These are phyloP conservation scores for Scheffersomyces coipomensis DNA, from an alignment of 805 yeast species.

Conservation along the genomic window DNA sequence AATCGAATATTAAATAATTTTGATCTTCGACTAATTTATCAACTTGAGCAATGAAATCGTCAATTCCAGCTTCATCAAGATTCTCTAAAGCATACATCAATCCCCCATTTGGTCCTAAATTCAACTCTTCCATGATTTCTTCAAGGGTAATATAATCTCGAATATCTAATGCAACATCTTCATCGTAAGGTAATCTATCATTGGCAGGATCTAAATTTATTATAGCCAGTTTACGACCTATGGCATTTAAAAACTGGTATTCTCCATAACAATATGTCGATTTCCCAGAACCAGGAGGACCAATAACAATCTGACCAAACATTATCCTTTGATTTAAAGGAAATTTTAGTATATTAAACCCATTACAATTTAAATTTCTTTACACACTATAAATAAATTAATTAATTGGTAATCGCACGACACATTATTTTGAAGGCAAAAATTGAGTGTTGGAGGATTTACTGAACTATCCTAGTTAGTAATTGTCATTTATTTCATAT, in stretches of 20 bases:
- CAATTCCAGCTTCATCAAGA: constrained; percentile 83
- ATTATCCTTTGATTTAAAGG: constrained; percentile 12
- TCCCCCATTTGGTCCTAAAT: constrained; percentile 89
- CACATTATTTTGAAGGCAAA: neutral
- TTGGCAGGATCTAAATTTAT: constrained; percentile 93
- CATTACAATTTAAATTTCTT: no score
- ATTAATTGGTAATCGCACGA: no score
- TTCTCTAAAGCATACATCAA: constrained; percentile 82
- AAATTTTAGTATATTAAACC: no score
- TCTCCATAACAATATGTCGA: constrained; percentile 93
- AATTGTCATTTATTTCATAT: no score
- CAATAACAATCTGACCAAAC: constrained; percentile 91
- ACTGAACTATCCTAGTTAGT: no score
- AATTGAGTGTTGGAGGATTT: no score
- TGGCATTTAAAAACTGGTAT: constrained; percentile 88
- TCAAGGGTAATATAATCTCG: constrained; percentile 75
- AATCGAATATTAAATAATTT: constrained; percentile 83
- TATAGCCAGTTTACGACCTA: constrained; percentile 85
- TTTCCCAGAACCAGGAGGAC: constrained; percentile 98
- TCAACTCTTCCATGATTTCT: constrained; percentile 70
- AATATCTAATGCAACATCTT: constrained; percentile 68
- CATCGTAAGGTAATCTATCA: constrained; percentile 59
- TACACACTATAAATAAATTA: no score
- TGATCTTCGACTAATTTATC: constrained; percentile 49
- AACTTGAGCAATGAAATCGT: constrained; percentile 86